Percentiles rank a stretch among this genome's conserved stretches.
Evolutionary conservation across 805 yeast genomes (phyloP).

Genomic region (Torulaspora microellipsoides): DNA sequence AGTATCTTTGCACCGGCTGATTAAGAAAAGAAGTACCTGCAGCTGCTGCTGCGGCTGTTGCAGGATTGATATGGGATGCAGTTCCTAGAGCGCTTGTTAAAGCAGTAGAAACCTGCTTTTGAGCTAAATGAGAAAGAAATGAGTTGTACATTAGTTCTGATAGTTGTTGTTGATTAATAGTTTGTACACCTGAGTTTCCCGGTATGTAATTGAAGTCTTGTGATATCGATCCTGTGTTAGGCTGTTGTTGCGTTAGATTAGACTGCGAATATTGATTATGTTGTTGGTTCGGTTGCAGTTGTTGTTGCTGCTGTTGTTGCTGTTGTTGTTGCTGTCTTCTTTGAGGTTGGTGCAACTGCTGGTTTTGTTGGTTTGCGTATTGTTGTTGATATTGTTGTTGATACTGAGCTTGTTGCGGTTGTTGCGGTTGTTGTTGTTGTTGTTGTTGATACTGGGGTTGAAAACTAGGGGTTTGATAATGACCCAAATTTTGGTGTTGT

Average conservation of each 20-base stretch:
- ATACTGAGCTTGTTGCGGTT: constrained; percentile 10
- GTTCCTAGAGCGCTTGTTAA: constrained; percentile 17
- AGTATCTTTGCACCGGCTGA: constrained; percentile 28
- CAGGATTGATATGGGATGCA: constrained; percentile 20
- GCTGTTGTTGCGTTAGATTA: constrained; percentile 9
- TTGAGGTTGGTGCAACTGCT: constrained; percentile 6
- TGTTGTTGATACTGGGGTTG: constrained; percentile 16
- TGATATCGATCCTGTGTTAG: constrained; percentile 9
- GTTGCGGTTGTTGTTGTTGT: constrained; percentile 10
- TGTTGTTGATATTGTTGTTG: constrained; percentile 12
- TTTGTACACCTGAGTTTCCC: constrained; percentile 14
- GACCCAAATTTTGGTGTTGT: constrained; percentile 15
- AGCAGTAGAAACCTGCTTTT: constrained; percentile 25
- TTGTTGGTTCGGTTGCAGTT: constrained; percentile 6
- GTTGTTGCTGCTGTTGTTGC: constrained; percentile 9
- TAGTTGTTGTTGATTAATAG: constrained; percentile 27
- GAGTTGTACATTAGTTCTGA: constrained; percentile 35
- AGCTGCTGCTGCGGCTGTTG: constrained; percentile 21
- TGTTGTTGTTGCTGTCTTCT: constrained; percentile 9
- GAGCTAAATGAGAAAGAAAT: constrained; percentile 32
- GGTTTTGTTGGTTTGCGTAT: constrained; percentile 10
- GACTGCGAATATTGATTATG: constrained; percentile 3
- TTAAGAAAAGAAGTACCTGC: constrained; percentile 20
- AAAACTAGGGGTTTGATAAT: constrained; percentile 17
- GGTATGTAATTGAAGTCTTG: constrained; percentile 22